These are phyloP conservation scores for Domatiomyces catenatus DNA, from an alignment of 2,329 filamentous ascomycete species.

Conservation along the genomic window DNA sequence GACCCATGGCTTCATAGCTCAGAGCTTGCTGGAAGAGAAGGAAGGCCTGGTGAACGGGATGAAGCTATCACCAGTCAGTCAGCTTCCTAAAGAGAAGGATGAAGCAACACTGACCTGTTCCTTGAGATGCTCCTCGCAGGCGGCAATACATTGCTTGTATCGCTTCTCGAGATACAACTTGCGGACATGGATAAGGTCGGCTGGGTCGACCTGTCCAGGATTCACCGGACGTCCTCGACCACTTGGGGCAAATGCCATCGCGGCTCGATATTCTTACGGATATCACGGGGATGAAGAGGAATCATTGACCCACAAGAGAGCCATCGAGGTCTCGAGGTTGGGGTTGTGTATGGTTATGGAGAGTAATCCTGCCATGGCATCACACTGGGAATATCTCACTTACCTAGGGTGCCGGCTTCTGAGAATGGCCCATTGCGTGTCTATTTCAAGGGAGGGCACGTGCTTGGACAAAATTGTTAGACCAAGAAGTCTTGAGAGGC, in stretches of 20 bases:
- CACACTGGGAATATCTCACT: background rate
- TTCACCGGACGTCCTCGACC: background rate
- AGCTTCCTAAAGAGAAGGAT: background rate
- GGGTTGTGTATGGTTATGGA: background rate
- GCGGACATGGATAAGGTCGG: conserved; percentile 9
- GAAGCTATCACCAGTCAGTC: conserved; percentile 7
- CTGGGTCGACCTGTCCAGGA: background rate
- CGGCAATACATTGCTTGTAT: conserved; percentile 12
- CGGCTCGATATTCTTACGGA: background rate
- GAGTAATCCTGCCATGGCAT: background rate
- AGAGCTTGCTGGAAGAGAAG: conserved; percentile 16
- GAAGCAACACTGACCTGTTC: conserved; percentile 3
- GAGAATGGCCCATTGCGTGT: background rate
- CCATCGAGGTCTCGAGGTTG: background rate
- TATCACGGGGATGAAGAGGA: background rate
- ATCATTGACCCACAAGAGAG: background rate
- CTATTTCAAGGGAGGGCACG: no score
- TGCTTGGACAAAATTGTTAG: background rate
- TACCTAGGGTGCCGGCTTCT: background rate
- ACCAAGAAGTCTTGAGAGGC: no score
- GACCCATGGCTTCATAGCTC: conserved; percentile 15
- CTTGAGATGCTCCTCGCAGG: conserved; percentile 10
- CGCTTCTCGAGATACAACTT: conserved; percentile 7
- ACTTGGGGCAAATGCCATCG: background rate
- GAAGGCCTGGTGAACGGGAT: conserved; percentile 13